phyloP scores from a whole-genome alignment of 208 protist genomes.

The Strigomonas culicis region DNA sequence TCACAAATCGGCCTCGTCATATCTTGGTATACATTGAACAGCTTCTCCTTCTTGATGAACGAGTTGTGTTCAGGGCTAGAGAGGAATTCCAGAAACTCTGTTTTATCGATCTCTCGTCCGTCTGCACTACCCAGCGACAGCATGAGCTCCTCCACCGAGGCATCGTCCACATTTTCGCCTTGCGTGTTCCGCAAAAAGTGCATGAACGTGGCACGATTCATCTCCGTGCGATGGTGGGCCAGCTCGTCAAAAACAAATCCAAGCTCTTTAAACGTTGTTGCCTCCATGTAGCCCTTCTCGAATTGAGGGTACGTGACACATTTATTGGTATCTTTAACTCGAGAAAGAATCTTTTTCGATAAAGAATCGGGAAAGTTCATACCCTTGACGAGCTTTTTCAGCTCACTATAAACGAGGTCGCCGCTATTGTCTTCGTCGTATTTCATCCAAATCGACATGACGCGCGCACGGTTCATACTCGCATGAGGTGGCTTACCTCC shows the following conservation, averaged over 20 bases:
- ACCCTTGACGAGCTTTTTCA: conserved; percentile 36
- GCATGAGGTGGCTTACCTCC: conserved; percentile 18
- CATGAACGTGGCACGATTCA: conserved; percentile 43
- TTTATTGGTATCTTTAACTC: conserved; percentile 21
- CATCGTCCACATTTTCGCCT: conserved; percentile 31
- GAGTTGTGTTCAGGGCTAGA: conserved; percentile 26
- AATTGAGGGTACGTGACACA: conserved; percentile 42
- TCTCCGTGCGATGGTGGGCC: conserved; percentile 16
- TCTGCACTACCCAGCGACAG: conserved; percentile 28
- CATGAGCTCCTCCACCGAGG: conserved; percentile 34
- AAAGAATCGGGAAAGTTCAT: conserved; percentile 50
- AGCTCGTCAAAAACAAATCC: conserved; percentile 43
- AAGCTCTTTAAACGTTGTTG: conserved; percentile 48
- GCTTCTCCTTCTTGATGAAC: conserved; percentile 29
- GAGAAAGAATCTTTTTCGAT: conserved; percentile 24
- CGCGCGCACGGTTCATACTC: conserved; percentile 45
- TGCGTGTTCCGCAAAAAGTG: conserved; percentile 43
- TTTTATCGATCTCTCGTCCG: conserved; percentile 19
- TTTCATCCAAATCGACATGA: conserved; percentile 70
- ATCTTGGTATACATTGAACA: conserved; percentile 58
- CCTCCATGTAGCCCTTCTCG: conserved; percentile 34
- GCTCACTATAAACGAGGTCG: conserved; percentile 39
- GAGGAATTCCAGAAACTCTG: conserved; percentile 45
- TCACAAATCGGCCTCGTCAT: conserved; percentile 78
- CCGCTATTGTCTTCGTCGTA: conserved; percentile 62